Percentiles rank a stretch among this genome's conserved stretches.
phyloP scores from a whole-genome alignment of 2,329 filamentous ascomycete genomes.

The Volutella citrinella region DNA sequence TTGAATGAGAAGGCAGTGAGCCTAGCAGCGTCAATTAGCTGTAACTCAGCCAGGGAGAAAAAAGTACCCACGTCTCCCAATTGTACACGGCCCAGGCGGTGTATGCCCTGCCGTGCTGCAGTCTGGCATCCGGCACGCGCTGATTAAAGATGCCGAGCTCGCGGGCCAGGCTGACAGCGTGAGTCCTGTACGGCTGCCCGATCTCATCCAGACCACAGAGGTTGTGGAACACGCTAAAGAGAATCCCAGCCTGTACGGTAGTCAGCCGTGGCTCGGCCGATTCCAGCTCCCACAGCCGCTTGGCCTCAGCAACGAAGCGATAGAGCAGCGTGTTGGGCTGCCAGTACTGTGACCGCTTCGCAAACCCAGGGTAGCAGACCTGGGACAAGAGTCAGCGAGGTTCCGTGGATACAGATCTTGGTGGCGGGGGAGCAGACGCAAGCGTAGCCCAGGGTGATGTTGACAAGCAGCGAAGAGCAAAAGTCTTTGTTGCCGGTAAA shows the following conservation, averaged over 20 bases:
- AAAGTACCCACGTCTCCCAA: slow-evolving; percentile 27
- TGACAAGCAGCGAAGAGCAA: slow-evolving; percentile 40
- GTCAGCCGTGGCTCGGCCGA: slow-evolving; percentile 26
- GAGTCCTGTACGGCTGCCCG: slow-evolving; percentile 31
- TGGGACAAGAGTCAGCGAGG: slow-evolving; percentile 10
- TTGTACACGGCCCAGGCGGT: slow-evolving; percentile 36
- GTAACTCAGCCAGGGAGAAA: accelerated
- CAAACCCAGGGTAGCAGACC: slow-evolving; percentile 27
- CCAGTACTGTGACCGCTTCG: slow-evolving; percentile 34
- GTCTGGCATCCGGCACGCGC: slow-evolving; percentile 11
- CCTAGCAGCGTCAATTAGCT: slow-evolving; percentile 9
- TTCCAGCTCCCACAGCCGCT: slow-evolving; percentile 37
- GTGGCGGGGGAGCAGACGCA: slow-evolving; percentile 31
- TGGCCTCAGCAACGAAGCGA: slow-evolving; percentile 36
- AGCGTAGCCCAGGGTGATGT: slow-evolving; percentile 32
- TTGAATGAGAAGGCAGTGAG: slow-evolving; percentile 24
- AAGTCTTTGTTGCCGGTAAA: slow-evolving; percentile 25
- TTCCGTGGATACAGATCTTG: no score
- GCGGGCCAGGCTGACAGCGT: slow-evolving; percentile 30
- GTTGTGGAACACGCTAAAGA: slow-evolving; percentile 31
- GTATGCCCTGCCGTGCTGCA: slow-evolving; percentile 18
- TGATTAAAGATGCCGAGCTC: slow-evolving; percentile 30
- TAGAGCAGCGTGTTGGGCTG: slow-evolving; percentile 32
- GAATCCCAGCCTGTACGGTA: slow-evolving; percentile 33
- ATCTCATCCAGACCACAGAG: slow-evolving; percentile 36